Base-by-base conservation (phyloP, 2,329 filamentous ascomycete species). In the Davidsoniella eucalypti region DNA sequence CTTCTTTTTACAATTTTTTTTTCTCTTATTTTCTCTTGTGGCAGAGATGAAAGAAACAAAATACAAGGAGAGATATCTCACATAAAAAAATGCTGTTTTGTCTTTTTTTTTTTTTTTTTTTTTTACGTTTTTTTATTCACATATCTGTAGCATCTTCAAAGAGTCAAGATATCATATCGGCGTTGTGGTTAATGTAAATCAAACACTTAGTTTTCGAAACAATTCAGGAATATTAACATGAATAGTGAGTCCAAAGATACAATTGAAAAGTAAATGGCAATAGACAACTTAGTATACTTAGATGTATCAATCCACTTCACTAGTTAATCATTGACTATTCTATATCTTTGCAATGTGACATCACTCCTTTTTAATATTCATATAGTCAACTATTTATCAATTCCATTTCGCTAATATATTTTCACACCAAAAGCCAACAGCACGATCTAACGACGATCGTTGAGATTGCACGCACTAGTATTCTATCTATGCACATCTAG, bases 141-240 rank as follows among this genome's bases (percentile, higher is more conserved):
- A 23, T 40, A 12, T 23, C 25, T 49, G 17, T 23, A 43, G 26
- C 26, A 23, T 42, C 41, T 37, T n/a, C 14, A 25, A 44, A 46
- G 17, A 39, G 17, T 50, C 9, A 38, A 43, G 49, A 50, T 51
- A 47, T 51, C 44, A 51, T 51, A 38, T 51, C 25, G 49, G 49
- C 43, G 49, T 51, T 51, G 37, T 36, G 49, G 37, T n/a, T 36
- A 42, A 33, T 41, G 46, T 48, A 47, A n/a, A 48, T 48, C 29
- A 48, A 48, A 48, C 12, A 21, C 5, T 23, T 23, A 23, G 21
- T 23, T 5, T 5, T 23, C 21, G 5, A 23, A 23, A 23, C 21
- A 23, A 23, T 23, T 5, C 5, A 23, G 21, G 21, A 23, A 23
- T 23, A 23, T 23, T 23, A 4, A 23, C 18, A 18, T 18, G 18